Conservation (phyloP, 192 early-diverging fungal genomes). For the Backusella psychrophila region DNA sequence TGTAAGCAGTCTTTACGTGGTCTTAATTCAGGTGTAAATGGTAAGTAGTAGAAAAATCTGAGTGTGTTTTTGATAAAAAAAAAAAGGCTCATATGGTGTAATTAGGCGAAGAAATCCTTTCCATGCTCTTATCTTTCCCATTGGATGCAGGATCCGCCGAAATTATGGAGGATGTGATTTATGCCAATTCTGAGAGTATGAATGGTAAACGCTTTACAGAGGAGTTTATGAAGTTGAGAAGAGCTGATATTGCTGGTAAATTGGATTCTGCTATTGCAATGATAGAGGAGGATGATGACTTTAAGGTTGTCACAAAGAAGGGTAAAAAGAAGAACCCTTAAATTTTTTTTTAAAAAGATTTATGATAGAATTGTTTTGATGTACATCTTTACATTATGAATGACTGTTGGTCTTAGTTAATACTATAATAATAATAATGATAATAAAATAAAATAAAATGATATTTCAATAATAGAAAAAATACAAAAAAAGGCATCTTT, state of each 20-base stretch:
- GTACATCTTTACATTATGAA: too few relatives aligned
- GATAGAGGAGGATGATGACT: conserved; percentile 23
- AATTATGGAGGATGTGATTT: conserved; percentile 74
- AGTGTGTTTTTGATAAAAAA: background rate
- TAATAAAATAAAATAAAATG: too few relatives aligned
- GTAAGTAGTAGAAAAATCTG: conserved; percentile 28
- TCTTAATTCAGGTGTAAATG: conserved; percentile 52
- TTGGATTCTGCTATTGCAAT: conserved; percentile 21
- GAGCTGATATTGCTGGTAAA: conserved; percentile 56
- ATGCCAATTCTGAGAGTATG: conserved; percentile 69
- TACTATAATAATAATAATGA: too few relatives aligned
- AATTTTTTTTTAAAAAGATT: background rate
- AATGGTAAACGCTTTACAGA: conserved; percentile 77
- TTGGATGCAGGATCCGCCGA: conserved; percentile 60
- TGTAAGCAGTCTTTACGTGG: conserved; percentile 62
- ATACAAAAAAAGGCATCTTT: too few relatives aligned
- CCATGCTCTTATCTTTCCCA: conserved; percentile 76
- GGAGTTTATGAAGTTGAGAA: conserved; percentile 75
- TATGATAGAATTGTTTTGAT: too few relatives aligned
- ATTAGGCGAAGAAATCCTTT: conserved; percentile 67
- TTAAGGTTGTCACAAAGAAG: conserved; percentile 23
- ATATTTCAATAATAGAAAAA: too few relatives aligned
- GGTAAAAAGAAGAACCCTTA: conserved; percentile 19
- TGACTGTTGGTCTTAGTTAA: too few relatives aligned
- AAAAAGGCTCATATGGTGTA: background rate